These are phyloP conservation scores for Annulohypoxylon moriforme DNA, from an alignment of 495 filamentous ascomycete genomes.

Conservation along the genomic window DNA sequence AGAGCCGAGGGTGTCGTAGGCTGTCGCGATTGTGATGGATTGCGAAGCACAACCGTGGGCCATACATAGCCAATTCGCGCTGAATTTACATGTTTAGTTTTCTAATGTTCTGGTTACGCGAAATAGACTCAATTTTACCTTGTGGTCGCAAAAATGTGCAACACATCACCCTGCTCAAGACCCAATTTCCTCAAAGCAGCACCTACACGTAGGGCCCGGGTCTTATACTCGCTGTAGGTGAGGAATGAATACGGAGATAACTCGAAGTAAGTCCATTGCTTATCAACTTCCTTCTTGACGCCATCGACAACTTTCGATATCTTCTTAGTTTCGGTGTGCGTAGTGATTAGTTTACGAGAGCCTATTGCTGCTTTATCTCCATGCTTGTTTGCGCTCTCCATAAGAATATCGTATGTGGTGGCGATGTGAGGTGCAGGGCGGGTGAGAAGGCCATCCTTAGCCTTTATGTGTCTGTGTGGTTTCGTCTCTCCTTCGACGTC, in stretches of 20 bases:
- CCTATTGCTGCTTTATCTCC: slow-evolving; percentile 69
- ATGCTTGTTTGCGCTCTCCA: slow-evolving; percentile 62
- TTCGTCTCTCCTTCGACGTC: slow-evolving; percentile 71
- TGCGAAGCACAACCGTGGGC: slow-evolving; percentile 65
- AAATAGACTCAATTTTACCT: slow-evolving; percentile 48
- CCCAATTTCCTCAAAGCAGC: slow-evolving; percentile 69
- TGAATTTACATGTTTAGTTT: slow-evolving; percentile 32
- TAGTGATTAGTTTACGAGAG: slow-evolving; percentile 66
- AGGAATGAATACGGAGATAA: slow-evolving; percentile 68
- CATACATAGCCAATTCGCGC: slow-evolving; percentile 61
- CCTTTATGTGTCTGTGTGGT: slow-evolving; percentile 67
- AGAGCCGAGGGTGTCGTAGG: slow-evolving; percentile 73
- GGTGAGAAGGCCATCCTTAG: slow-evolving; percentile 62
- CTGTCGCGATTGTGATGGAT: slow-evolving; percentile 72
- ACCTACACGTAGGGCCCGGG: slow-evolving; percentile 62
- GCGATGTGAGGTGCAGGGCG: slow-evolving; percentile 63
- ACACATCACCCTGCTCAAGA: slow-evolving; percentile 57
- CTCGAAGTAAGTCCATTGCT: slow-evolving; percentile 76
- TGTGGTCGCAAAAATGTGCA: slow-evolving; percentile 73
- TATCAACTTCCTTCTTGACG: slow-evolving; percentile 68
- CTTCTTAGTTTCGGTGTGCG: slow-evolving; percentile 72
- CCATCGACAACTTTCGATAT: slow-evolving; percentile 75
- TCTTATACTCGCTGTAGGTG: slow-evolving; percentile 71
- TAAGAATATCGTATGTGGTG: slow-evolving; percentile 70
- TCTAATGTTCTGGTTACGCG: slow-evolving; percentile 22